Percentiles rank a stretch among this genome's conserved stretches.
phyloP scores from a whole-genome alignment of 257 asterid genomes.

The Plantago major region DNA sequence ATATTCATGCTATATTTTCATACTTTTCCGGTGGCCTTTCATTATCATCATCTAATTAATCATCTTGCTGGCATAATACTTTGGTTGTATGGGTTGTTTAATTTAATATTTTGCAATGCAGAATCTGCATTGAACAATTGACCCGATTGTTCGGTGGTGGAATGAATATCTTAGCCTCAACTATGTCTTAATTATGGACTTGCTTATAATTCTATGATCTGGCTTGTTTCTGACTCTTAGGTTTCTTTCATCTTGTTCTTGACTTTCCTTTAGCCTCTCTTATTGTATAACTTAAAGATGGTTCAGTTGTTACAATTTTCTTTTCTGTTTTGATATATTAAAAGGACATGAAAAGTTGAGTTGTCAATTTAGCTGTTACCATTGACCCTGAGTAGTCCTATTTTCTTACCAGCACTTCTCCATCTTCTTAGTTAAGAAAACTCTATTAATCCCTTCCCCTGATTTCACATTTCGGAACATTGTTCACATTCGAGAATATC shows the following conservation, averaged over 20 bases:
- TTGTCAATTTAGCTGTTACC: too few species aligned
- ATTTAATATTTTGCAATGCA: conserved; percentile 26
- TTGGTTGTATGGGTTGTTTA: conserved; percentile 30
- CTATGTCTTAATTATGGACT: background rate
- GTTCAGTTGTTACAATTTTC: too few species aligned
- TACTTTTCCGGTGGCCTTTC: conserved; percentile 42
- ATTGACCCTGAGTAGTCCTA: too few species aligned
- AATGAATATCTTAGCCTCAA: conserved; percentile 9
- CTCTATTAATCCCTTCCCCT: too few species aligned
- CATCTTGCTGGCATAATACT: conserved; percentile 21
- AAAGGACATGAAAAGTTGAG: too few species aligned
- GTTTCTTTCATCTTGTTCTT: background rate
- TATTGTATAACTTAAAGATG: background rate
- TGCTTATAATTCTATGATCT: conserved; percentile 17
- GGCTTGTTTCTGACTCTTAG: conserved; percentile 15
- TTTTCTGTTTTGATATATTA: too few species aligned
- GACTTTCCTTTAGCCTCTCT: background rate
- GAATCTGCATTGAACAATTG: conserved; percentile 26
- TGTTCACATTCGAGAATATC: too few species aligned
- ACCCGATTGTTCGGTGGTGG: background rate
- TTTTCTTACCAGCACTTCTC: too few species aligned
- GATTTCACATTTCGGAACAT: too few species aligned
- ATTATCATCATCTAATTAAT: conserved; percentile 26
- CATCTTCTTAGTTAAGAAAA: too few species aligned
- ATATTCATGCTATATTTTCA: conserved; percentile 28